phyloP scores from a whole-genome alignment of 768 basidiomycete genomes.

The Amanita inopinata region DNA sequence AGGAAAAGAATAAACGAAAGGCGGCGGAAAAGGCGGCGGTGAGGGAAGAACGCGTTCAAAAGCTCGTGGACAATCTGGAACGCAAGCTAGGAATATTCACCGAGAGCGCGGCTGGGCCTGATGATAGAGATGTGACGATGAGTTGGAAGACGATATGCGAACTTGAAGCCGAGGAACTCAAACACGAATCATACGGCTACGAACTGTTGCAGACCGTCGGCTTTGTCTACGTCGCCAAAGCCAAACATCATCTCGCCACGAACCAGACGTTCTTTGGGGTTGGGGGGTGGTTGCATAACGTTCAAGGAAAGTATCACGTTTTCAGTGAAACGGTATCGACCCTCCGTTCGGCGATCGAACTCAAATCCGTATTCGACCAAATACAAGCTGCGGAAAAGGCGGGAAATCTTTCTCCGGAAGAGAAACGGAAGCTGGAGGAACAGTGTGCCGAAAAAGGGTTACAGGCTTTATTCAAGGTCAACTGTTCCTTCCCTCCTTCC shows the following conservation, averaged over 20 bases:
- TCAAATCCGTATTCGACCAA: slow-evolving; percentile 86
- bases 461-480: slow-evolving; percentile 83
- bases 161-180: slow-evolving; percentile 81
- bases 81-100: slow-evolving; percentile 83
- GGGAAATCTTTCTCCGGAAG: slow-evolving; percentile 68
- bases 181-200: slow-evolving; percentile 78
- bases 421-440: slow-evolving; percentile 77
- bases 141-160: slow-evolving; percentile 74
- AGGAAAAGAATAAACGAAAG: slow-evolving; percentile 60
- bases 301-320: slow-evolving; percentile 87
- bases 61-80: slow-evolving; percentile 69
- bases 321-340: slow-evolving; percentile 94
- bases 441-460: slow-evolving; percentile 90
- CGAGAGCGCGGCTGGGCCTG: slow-evolving; percentile 65
- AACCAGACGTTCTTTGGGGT: slow-evolving; percentile 68
- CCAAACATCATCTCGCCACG: slow-evolving; percentile 75
- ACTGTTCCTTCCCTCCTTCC: slow-evolving; percentile 1
- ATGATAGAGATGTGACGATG: slow-evolving; percentile 56
- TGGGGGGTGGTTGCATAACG: slow-evolving; percentile 89
- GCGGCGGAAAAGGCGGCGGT: slow-evolving; percentile 75
- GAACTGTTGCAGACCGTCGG: slow-evolving; percentile 82
- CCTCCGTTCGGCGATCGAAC: slow-evolving; percentile 75
- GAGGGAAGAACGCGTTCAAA: slow-evolving; percentile 65
- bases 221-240: slow-evolving; percentile 75
- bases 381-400: slow-evolving; percentile 85